Base-by-base conservation (phyloP, 2,329 filamentous ascomycete species). In the Kalmusia sp. region DNA sequence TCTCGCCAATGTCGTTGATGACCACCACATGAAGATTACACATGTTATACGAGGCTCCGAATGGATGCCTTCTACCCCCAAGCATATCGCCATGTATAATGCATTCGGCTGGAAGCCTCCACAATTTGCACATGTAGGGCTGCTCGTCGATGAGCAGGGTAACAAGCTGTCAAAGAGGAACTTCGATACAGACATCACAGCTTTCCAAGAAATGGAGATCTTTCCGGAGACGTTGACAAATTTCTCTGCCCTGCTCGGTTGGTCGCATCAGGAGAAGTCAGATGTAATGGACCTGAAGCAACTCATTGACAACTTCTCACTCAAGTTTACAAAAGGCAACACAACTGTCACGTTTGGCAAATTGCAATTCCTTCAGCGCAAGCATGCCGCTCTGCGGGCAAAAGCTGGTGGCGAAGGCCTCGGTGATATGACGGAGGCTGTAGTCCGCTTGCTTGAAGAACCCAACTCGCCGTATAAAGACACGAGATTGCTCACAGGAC, bases 1-100 rank as follows among this genome's bases (percentile, higher is more conserved):
- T 74, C 88, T 99, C 56, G 95, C 95, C 4, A 99, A 98, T 68
- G 93, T 99, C 7, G 88, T 99, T 4, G 95, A 99, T 69, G 95
- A 99, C 68, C 91, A 97, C 72, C 80, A 89, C 55, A 99, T 99
- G 95, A 79, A 91, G 54, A 96, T 99, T 62, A 97, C 93, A 0
- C 93, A 98, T 74, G 95, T 99, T 12, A 90, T 99, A 53, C 87
- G 95, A 35, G 95, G 93, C 48, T 88, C 89, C 82, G 95, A 99
- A 83, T 99, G 95, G 95, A 89, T 99, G 77, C 86, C 93, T 28
- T 96, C 93, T 0, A 98, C 95, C 0, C 92, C 93, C 0, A 90
- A 89, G 69, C 87, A 90, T 69, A 78, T 89, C 52, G 82, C 82
- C 30, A 72, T 82, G 60, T 82, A 82, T 63, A 59, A 72, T 7